Evolutionary conservation across 805 yeast genomes (phyloP).

Genomic region (Candida tibetensis): DNA sequence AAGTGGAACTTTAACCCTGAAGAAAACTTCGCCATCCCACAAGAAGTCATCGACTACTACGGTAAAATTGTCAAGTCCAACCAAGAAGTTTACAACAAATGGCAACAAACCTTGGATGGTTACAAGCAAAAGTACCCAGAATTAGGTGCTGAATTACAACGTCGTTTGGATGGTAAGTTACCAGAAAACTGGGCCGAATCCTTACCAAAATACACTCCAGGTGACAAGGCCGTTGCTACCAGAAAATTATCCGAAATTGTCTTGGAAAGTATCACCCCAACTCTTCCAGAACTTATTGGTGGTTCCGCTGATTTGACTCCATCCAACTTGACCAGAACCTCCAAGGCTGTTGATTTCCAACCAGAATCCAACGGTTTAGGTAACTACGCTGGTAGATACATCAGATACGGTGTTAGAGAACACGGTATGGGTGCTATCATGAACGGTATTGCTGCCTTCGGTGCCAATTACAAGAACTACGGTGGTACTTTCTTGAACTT

Average conservation of each 20-base stretch:
- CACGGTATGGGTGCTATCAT: constrained; percentile 98
- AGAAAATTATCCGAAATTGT: constrained; percentile 90
- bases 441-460: constrained; percentile 94
- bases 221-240: constrained; percentile 83
- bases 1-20: constrained; percentile 87
- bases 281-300: constrained; percentile 86
- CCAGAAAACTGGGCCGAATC: constrained; percentile 78
- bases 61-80: constrained; percentile 57
- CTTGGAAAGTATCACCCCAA: constrained; percentile 57
- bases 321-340: constrained; percentile 90
- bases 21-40: constrained; percentile 73
- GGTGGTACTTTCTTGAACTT: constrained; percentile 99
- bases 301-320: constrained; percentile 99
- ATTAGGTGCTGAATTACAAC: constrained; percentile 70
- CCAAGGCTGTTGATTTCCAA: constrained; percentile 87
- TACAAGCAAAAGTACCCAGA: constrained; percentile 73
- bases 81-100: constrained; percentile 65
- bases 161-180: constrained; percentile 75
- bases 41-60: constrained; percentile 76
- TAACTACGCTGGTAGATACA: constrained; percentile 85
- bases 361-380: constrained; percentile 78
- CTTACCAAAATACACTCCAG: constrained; percentile 76
- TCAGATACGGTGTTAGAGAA: constrained; percentile 98
- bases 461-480: constrained; percentile 81
- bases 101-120: constrained; percentile 63